Percentiles rank a stretch among this genome's conserved stretches.
phyloP scores from a whole-genome alignment of 495 filamentous ascomycete genomes.

The Jackrogersella multiformis region DNA sequence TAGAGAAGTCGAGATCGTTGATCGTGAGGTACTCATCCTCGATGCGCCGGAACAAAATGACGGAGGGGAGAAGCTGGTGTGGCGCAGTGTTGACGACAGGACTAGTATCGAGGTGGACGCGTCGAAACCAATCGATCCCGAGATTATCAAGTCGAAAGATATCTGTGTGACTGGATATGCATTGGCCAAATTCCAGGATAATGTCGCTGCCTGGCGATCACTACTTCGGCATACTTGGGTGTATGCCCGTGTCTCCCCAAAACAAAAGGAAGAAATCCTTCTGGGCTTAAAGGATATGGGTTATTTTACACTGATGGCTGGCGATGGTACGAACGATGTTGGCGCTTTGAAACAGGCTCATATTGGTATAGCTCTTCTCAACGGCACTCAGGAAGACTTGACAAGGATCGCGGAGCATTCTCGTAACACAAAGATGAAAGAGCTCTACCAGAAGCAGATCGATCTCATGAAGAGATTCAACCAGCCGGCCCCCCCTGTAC shows the following conservation, averaged over 20 bases:
- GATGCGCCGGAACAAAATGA: constrained; percentile 93
- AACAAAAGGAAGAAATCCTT: constrained; percentile 99
- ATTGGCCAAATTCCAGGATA: constrained; percentile 84
- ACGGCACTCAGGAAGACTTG: constrained; percentile 91
- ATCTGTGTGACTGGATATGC: constrained; percentile 97
- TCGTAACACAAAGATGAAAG: constrained; percentile 95
- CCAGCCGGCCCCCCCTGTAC: constrained; percentile 88
- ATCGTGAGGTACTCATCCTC: constrained; percentile 92
- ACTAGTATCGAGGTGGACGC: constrained; percentile 88
- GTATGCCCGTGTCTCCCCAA: constrained; percentile 96
- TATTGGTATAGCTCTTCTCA: constrained; percentile 93
- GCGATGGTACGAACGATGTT: constrained; percentile 98
- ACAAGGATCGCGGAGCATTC: constrained; percentile 91
- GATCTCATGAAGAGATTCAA: constrained; percentile 92
- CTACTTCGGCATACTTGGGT: constrained; percentile 94
- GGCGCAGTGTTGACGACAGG: constrained; percentile 95
- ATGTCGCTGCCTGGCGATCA: constrained; percentile 70
- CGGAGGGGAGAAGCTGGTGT: constrained; percentile 83
- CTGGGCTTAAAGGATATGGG: constrained; percentile 94
- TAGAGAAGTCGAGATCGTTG: constrained; percentile 95
- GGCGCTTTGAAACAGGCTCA: constrained; percentile 98
- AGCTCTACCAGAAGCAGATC: constrained; percentile 96
- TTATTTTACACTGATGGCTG: constrained; percentile 98
- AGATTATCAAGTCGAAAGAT: constrained; percentile 87
- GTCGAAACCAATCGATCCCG: constrained; percentile 77